These are phyloP conservation scores for Coemansia sp. DNA, from an alignment of 192 early-diverging fungal genomes.

Conservation along the genomic window DNA sequence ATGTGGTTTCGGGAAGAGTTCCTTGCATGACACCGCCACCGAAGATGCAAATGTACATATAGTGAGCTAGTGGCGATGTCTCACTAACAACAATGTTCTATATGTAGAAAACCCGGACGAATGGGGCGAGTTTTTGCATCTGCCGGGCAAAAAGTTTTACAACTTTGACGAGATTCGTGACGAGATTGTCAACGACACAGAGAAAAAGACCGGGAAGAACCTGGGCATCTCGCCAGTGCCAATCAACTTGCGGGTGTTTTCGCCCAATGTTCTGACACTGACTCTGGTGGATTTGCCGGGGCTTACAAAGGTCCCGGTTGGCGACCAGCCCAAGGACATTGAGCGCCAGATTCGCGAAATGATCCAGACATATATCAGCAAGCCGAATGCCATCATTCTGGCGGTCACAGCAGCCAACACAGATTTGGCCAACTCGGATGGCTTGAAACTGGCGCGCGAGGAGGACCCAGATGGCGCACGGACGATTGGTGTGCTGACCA, in stretches of 20 bases:
- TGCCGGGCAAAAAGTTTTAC: constrained; percentile 94
- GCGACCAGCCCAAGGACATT: constrained; percentile 99
- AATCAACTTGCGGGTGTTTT: constrained; percentile 97
- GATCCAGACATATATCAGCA: constrained; percentile 96
- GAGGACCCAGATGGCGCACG: constrained; percentile 98
- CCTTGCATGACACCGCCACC: neutral
- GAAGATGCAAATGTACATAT: neutral
- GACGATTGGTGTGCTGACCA: constrained; percentile 99
- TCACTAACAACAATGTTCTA: neutral
- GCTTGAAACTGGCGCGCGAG: constrained; percentile 96
- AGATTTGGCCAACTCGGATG: constrained; percentile 99
- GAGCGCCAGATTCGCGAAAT: constrained; percentile 98
- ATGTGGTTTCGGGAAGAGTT: neutral
- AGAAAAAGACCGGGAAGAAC: constrained; percentile 80
- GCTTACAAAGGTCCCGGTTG: constrained; percentile 98
- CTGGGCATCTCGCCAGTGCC: constrained; percentile 90
- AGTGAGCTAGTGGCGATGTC: constrained; percentile 1
- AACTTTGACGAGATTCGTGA: constrained; percentile 97
- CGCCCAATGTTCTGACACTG: constrained; percentile 97
- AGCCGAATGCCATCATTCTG: constrained; percentile 96
- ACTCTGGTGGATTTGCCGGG: constrained; percentile 98
- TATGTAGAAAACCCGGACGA: constrained; percentile 70
- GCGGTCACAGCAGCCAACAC: constrained; percentile 98
- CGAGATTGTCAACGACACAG: constrained; percentile 93
- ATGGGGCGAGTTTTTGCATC: constrained; percentile 99